phyloP scores from a whole-genome alignment of 768 basidiomycete species.

The Butyriboletus loyo region DNA sequence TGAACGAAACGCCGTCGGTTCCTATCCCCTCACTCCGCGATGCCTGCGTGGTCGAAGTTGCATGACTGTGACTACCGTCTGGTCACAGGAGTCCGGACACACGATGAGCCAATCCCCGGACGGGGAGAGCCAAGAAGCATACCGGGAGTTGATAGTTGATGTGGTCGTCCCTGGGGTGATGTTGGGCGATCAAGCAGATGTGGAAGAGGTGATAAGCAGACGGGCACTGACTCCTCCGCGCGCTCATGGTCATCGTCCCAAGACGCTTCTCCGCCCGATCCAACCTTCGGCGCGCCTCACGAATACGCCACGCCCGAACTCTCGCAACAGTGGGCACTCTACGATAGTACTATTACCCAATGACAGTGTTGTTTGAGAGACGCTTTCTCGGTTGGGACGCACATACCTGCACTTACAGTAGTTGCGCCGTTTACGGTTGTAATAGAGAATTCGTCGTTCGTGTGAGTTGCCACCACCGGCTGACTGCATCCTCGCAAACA shows the following conservation, averaged over 20 bases:
- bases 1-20: background rate
- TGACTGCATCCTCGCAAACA: background rate
- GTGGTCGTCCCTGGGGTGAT: background rate
- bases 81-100: conserved; percentile 42
- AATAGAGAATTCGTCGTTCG: background rate
- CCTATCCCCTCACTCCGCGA: background rate
- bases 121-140: background rate
- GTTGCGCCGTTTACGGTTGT: too few species aligned
- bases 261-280: conserved; percentile 1
- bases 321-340: background rate
- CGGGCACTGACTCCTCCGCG: background rate
- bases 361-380: conserved; percentile 5
- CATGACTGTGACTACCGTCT: conserved; percentile 18
- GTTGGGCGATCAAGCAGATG: background rate
- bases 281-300: conserved; percentile 3
- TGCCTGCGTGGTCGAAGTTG: background rate
- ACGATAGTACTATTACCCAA: background rate
- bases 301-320: background rate
- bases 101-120: conserved; percentile 29
- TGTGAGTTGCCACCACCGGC: background rate
- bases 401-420: background rate
- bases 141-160: background rate
- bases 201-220: background rate
- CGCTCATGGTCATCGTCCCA: background rate
- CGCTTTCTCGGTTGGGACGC: background rate